These are phyloP conservation scores for Solanum dulcamara DNA, from an alignment of 257 asterid genomes.

Conservation along the genomic window DNA sequence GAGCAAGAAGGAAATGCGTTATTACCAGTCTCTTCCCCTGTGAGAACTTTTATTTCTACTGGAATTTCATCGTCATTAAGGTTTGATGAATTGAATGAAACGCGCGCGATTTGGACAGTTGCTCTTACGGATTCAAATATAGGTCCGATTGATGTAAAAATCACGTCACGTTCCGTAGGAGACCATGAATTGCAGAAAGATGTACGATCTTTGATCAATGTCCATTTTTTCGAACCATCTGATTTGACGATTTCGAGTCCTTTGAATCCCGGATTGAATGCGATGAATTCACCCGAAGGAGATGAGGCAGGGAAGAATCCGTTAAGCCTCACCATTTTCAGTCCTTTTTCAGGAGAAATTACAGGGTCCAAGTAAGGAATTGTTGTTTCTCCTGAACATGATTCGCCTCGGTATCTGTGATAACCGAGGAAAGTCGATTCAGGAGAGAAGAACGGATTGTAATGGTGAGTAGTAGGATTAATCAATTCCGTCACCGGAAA, in stretches of 20 bases:
- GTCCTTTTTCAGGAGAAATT: constrained; percentile 30
- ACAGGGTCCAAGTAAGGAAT: constrained; percentile 48
- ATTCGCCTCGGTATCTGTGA: constrained; percentile 68
- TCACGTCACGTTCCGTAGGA: constrained; percentile 44
- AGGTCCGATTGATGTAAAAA: constrained; percentile 65
- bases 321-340: constrained; percentile 45
- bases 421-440: constrained; percentile 38
- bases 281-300: constrained; percentile 44
- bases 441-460: constrained; percentile 66
- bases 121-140: constrained; percentile 35
- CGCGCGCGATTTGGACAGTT: constrained; percentile 64
- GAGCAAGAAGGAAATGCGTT: constrained; percentile 82
- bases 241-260: constrained; percentile 49
- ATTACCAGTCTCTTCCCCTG: constrained; percentile 55
- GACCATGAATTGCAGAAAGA: constrained; percentile 60
- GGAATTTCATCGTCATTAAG: constrained; percentile 15
- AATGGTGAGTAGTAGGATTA: constrained; percentile 58
- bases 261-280: constrained; percentile 24
- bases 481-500: constrained; percentile 41
- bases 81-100: constrained; percentile 33
- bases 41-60: constrained; percentile 43
- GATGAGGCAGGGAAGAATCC: constrained; percentile 69
- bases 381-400: constrained; percentile 13
- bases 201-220: constrained; percentile 31
- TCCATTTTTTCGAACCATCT: constrained; percentile 67